phyloP scores from a whole-genome alignment of 208 protist species.

The Crithidia sp. region DNA sequence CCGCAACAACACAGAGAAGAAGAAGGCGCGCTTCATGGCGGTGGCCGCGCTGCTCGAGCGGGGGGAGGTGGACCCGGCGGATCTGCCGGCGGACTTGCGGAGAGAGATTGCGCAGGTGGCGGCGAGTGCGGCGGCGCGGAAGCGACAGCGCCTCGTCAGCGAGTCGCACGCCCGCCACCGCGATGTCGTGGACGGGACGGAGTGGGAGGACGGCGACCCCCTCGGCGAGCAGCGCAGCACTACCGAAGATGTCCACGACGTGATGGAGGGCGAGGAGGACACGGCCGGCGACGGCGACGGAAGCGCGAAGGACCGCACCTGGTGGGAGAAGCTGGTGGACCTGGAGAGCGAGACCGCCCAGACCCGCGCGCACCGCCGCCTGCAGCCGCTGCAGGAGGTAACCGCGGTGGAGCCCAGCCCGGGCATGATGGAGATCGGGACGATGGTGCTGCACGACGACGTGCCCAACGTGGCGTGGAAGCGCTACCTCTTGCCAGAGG shows the following conservation, averaged over 20 bases:
- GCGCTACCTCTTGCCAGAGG: conserved; percentile 85
- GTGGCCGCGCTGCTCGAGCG: conserved; percentile 82
- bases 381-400: conserved; percentile 83
- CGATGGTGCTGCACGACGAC: conserved; percentile 89
- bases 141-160: conserved; percentile 50
- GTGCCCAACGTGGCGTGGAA: conserved; percentile 89
- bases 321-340: conserved; percentile 89
- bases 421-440: conserved; percentile 92
- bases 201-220: conserved; percentile 81
- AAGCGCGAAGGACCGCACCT: conserved; percentile 46
- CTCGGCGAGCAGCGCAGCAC: conserved; percentile 43
- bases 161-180: conserved; percentile 75
- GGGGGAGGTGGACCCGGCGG: conserved; percentile 72
- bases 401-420: conserved; percentile 86
- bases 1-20: conserved; percentile 84
- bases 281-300: conserved; percentile 23
- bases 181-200: conserved; percentile 80
- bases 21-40: conserved; percentile 88
- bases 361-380: conserved; percentile 53
- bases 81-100: conserved; percentile 74
- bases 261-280: conserved; percentile 58
- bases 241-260: conserved; percentile 52
- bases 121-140: conserved; percentile 53
- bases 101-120: conserved; percentile 78
- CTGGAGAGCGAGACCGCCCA: conserved; percentile 60